These are phyloP conservation scores for Hypoxylon subgilvum DNA, from an alignment of 495 filamentous ascomycete genomes.

Conservation along the genomic window DNA sequence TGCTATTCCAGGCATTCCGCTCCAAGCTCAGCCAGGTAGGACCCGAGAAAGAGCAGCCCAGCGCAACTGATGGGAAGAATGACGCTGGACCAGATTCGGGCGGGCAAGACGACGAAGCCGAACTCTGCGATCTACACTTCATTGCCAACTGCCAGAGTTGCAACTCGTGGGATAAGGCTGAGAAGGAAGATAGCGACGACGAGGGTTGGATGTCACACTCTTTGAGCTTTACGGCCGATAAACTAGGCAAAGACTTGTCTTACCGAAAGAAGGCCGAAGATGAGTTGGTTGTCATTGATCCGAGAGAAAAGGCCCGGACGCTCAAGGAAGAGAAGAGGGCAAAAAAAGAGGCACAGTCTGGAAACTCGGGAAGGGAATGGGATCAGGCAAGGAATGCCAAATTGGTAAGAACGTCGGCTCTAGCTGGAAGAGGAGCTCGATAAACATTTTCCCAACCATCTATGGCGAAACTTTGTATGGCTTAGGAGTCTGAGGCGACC, in stretches of 20 bases:
- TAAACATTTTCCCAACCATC: slow-evolving; percentile 24
- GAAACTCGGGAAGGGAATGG: slow-evolving; percentile 60
- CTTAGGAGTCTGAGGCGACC: slow-evolving; percentile 2
- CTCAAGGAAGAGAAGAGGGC: slow-evolving; percentile 67
- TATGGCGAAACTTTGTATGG: background rate
- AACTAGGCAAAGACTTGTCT: slow-evolving; percentile 85
- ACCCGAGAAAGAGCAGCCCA: slow-evolving; percentile 51
- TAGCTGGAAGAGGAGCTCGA: slow-evolving; percentile 54
- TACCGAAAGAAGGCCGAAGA: slow-evolving; percentile 89
- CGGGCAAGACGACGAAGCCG: slow-evolving; percentile 68
- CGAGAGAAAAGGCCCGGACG: slow-evolving; percentile 79
- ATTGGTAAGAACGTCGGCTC: slow-evolving; percentile 47
- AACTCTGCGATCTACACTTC: slow-evolving; percentile 88
- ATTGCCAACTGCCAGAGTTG: slow-evolving; percentile 93
- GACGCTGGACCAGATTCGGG: slow-evolving; percentile 39
- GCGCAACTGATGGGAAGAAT: slow-evolving; percentile 38
- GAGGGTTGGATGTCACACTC: slow-evolving; percentile 71
- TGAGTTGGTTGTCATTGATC: slow-evolving; percentile 93
- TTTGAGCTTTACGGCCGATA: slow-evolving; percentile 86
- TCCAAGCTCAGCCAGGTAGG: slow-evolving; percentile 72
- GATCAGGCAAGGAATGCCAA: slow-evolving; percentile 59
- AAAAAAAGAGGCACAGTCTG: slow-evolving; percentile 55
- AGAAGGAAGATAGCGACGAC: slow-evolving; percentile 67
- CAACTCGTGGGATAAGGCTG: slow-evolving; percentile 71
- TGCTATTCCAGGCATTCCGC: slow-evolving; percentile 77